Base-by-base conservation (phyloP, 1,284 basidiomycete species). In the Flammula alnicola region DNA sequence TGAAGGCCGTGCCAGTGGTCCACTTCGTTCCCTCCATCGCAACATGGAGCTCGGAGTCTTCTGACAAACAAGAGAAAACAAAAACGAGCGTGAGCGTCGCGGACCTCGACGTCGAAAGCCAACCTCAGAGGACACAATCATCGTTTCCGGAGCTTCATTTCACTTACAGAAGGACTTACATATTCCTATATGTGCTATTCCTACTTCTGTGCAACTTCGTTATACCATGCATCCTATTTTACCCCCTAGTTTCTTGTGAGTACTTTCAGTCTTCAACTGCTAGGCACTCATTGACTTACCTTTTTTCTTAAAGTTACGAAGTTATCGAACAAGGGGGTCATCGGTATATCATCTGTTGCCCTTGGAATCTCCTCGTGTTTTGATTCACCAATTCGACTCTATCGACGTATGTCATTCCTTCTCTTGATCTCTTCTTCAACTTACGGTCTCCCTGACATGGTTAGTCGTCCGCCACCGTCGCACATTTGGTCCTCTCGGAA, bases 361-460 rank as follows among this genome's bases (percentile, higher is more conserved):
- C 47, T 67, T 8, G 65, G 65, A 9, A 40, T 67, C 14, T 67
- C 65, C 5, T 63, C 63, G 7, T 65, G 62, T 44, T 65, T 68
- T 46, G 63, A 68, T 51, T 58, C 63, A n/a, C 63, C 64, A 17
- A 52, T 65, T 39, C 54, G 66, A 39, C 54, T 68, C 16, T 63
- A 60, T 40, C 56, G 64, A 49, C 55, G 66, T 65, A 44, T 12
- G 61, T 58, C 14, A 8, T 11, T 5, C 32, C 32, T 33, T 41
- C 31, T 38, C 16, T 22, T 25, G 14, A 29, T 7, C 26, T 26
- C 14, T 22, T 33, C 12, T 38, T 40, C 26, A 6, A 22, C n/a
- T 41, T 43, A 36, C 48, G 19, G 19, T 23, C 10, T 36, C 27
- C 16, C 32, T 46, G 30, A 27, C 17, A 20, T 20, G 36, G 5